Evolutionary conservation across 768 basidiomycete species (phyloP), one percentile per base, ranked within the genome.

Genomic region (Auriscalpium vulgare): DNA sequence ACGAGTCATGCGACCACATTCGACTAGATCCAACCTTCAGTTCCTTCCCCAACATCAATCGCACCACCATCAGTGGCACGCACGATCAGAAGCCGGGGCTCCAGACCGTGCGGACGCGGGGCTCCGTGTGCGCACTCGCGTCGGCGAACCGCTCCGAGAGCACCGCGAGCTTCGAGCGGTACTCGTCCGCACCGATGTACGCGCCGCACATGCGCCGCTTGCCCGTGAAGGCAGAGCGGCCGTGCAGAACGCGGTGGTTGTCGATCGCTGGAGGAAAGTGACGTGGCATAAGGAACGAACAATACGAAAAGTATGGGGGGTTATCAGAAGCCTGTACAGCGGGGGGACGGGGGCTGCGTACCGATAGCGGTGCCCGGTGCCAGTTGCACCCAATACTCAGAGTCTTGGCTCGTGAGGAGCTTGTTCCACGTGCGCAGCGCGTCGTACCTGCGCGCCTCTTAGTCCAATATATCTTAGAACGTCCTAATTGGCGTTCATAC

Each of bases 181-280:
- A 97, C 67, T 99, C 97, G 67, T 99, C 95, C 11, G 81, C 75
- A 0, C 91, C 90, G 56, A 97, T 81, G 67, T 99, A 99, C 0
- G 95, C 97, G 2, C 95, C 95, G 65, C 95, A 97, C 84, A 99
- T 91, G 1, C 90, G 80, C 3, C 95, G 82, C 68, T 82, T 82
- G 10, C 95, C 95, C 11, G 81, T 78, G 66, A 97, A 98, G 1
- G 85, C 81, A 0, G 93, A 91, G n/a, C 95, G 85, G 11, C 95
- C 95, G 62, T 97, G 95, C 50, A 98, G 74, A 11, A 97, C 91
- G 19, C 95, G 82, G 70, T 95, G 88, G 67, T 98, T 97, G 69
- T 98, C 87, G 50, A 95, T 77, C 19, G 93, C 91, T 91, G 7
- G 29, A 29, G 29, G 29, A 29, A 29, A 29, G 29, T 29, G 29